A percentile compares a stretch with the other conserved stretches of the same genome.
Conservation (phyloP, 2,329 filamentous ascomycete genomes). For the Drechmeria coniospora region DNA sequence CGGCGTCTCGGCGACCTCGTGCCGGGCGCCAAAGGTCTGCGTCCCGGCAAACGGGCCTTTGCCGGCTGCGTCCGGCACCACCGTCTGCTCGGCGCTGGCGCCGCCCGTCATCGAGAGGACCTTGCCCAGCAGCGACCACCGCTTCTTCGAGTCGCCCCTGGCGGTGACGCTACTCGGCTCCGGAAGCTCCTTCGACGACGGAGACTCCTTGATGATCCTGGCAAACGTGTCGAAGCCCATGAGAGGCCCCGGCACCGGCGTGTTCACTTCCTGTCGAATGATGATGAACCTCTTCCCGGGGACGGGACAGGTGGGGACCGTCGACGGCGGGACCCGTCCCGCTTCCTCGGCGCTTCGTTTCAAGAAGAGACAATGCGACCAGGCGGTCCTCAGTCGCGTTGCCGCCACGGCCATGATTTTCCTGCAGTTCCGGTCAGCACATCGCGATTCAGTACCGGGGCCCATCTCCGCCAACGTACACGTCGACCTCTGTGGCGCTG, state of each 20-base stretch:
- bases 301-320: constrained; percentile 69
- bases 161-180: constrained; percentile 12
- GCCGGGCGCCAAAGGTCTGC: constrained; percentile 17
- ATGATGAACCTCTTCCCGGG: constrained; percentile 79
- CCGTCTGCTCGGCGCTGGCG: constrained; percentile 3
- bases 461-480: constrained; percentile 34
- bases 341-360: constrained; percentile 47
- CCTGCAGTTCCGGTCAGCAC: constrained; percentile 25
- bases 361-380: constrained; percentile 67
- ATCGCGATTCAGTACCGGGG: neutral
- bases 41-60: neutral
- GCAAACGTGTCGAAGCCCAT: constrained; percentile 34
- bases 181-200: constrained; percentile 10
- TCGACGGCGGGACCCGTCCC: constrained; percentile 47
- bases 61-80: neutral
- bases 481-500: constrained; percentile 46
- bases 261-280: constrained; percentile 56
- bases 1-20: constrained; percentile 28
- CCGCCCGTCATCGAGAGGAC: constrained; percentile 31
- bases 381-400: constrained; percentile 53
- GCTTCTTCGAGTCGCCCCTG: constrained; percentile 35
- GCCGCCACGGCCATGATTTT: constrained; percentile 54
- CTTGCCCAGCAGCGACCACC: constrained; percentile 49
- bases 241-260: constrained; percentile 30
- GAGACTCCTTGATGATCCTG: constrained; percentile 9